Percentiles rank a stretch among this genome's conserved stretches.
These are phyloP conservation scores for Aspergillus ruber DNA, from an alignment of 2,329 filamentous ascomycete species.

Conservation along the genomic window DNA sequence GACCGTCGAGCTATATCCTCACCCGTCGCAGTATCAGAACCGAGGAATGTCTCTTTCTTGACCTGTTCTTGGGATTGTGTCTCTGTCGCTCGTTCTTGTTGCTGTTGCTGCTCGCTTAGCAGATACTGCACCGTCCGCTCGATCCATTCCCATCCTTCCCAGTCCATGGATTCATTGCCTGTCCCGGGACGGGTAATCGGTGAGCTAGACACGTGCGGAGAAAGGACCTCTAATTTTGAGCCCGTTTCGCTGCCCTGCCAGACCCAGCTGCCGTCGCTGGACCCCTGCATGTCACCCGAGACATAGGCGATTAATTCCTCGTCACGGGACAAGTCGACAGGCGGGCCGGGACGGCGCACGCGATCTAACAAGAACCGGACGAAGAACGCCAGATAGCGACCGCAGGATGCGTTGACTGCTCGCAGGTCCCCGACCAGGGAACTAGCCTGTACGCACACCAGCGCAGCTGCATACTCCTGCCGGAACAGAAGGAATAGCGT, in stretches of 20 bases:
- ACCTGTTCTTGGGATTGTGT: slow-evolving; percentile 25
- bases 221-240: slow-evolving; percentile 27
- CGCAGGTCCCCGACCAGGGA: slow-evolving; percentile 64
- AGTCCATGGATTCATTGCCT: slow-evolving; percentile 46
- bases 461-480: slow-evolving; percentile 65
- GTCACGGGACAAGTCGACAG: slow-evolving; percentile 52
- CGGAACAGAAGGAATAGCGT: slow-evolving; percentile 71
- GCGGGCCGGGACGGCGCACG: slow-evolving; percentile 36
- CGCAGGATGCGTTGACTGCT: slow-evolving; percentile 69
- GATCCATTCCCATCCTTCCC: slow-evolving; percentile 74
- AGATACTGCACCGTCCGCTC: slow-evolving; percentile 58
- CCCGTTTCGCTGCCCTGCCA: slow-evolving; percentile 61
- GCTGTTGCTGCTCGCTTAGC: slow-evolving; percentile 40
- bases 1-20: slow-evolving; percentile 18
- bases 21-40: slow-evolving; percentile 14
- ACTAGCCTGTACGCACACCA: slow-evolving; percentile 65
- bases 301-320: slow-evolving; percentile 85
- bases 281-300: slow-evolving; percentile 78
- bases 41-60: slow-evolving; percentile 15
- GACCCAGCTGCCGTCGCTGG: slow-evolving; percentile 71
- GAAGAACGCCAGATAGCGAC: slow-evolving; percentile 77
- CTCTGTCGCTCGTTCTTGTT: slow-evolving; percentile 25
- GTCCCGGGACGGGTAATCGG: slow-evolving; percentile 8
- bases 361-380: slow-evolving; percentile 59
- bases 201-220: slow-evolving; percentile 11